Conservation (phyloP, 345 rosid genomes). For the Rhodomyrtus tomentosa region DNA sequence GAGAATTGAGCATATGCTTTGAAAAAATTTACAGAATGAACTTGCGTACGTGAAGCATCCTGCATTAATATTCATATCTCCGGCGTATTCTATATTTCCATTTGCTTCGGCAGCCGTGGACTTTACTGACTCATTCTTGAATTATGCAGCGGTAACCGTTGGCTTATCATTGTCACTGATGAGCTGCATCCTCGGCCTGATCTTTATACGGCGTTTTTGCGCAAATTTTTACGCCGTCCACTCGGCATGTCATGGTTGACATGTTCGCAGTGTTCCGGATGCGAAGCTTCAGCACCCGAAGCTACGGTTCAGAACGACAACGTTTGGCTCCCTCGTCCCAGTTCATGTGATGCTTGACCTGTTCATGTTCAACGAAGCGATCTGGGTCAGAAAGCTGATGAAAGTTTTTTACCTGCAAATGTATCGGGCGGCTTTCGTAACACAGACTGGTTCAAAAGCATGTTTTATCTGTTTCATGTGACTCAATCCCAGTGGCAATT, state of each 20-base stretch:
- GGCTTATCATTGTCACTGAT: background rate
- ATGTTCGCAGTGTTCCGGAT: background rate
- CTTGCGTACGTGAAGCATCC: background rate
- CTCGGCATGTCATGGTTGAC: background rate
- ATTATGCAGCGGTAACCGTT: background rate
- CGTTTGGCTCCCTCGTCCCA: background rate
- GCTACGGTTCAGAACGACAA: background rate
- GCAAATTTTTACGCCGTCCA: background rate
- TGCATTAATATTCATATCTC: background rate
- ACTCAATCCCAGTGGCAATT: background rate
- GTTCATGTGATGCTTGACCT: background rate
- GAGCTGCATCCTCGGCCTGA: background rate
- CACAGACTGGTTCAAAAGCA: background rate
- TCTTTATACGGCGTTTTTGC: background rate
- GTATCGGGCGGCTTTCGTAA: background rate
- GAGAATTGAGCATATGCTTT: background rate
- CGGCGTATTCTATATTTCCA: background rate
- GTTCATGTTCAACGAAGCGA: background rate
- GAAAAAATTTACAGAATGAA: background rate
- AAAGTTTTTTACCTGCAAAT: background rate
- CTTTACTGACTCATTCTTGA: background rate
- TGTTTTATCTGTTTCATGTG: background rate
- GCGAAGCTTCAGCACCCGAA: background rate
- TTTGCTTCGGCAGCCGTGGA: background rate
- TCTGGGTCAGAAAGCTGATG: background rate